Evolutionary conservation across 2,329 filamentous ascomycete genomes (phyloP), one percentile per base, ranked within the genome.

Genomic region (Colletotrichum limetticola): DNA sequence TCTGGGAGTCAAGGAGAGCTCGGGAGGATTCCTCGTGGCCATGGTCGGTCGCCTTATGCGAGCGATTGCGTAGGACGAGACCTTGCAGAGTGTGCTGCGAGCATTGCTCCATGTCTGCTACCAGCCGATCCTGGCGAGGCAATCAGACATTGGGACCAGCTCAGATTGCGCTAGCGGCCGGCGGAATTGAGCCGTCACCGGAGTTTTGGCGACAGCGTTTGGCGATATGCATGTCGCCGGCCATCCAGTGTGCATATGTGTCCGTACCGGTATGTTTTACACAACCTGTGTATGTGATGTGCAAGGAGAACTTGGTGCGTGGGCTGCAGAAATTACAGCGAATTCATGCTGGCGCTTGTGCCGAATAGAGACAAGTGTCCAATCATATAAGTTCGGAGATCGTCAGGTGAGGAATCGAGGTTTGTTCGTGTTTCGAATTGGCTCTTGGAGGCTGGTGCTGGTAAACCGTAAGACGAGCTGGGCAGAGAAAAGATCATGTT

Each of bases 361-460:
- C 56, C 56, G 32, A 28, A 71, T 37, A 32, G 42, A 68, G 58
- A 55, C 16, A 5, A 46, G 35, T 37, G n/a, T 32, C 69, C 66
- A 72, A 72, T 69, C 26, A 61, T 35, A 52, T 32, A 59, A 32
- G 26, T 22, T 35, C 28, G 28, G 59, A 16, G 32, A 53, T 53
- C 28, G 26, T 71, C 71, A 73, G 66, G 60, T 65, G 70, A 70
- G 66, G 24, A 60, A 70, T 61, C 35, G 71, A 24, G 60, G 66
- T 28, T 70, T 66, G 46, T 70, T 70, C 35, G 56, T 66, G 71
- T 73, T 71, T 73, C 71, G 60, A 71, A 65, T 56, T 53, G 59
- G 59, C 49, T 49, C 26, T 37, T 53, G 52, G 30, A 35, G 37
- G 37, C 37, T 19, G 37, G 37, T 42, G 42, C 42, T 49, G 8